Evolutionary conservation across 106 monocot genomes (phyloP), one percentile per base, ranked within the genome.

Genomic region (Dendrobium huoshanense): DNA sequence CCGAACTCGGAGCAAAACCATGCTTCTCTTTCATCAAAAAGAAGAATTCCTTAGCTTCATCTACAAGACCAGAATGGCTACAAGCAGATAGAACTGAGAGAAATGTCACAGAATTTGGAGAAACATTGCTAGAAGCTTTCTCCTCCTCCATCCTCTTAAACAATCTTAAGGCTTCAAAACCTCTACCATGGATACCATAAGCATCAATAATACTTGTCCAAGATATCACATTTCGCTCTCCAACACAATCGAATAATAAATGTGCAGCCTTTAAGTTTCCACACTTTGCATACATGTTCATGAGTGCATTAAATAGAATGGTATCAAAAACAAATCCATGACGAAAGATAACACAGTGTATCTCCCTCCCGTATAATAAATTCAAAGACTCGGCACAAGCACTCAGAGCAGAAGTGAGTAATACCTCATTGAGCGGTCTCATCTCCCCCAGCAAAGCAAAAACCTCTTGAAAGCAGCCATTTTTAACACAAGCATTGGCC

Each of bases 151-250:
- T 84, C 27, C n/a, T 75, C 15, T 73, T 77, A 37, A 87, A 87
- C 82, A 89, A 72, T 20, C 72, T 37, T 7, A 85, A 19, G 9
- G 87, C 87, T 78, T 84, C 85, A 1, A 20, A 3, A 5, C 87
- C 90, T 40, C 56, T 55, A 7, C 90, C 90, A 58, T 85, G 81
- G n/a, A 80, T 76, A 13, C 90, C 83, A 59, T 87, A 85, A 3
- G 87, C 87, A 81, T 87, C 87, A 31, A 90, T 90, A 19, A 87
- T 87, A 73, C 83, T 83, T 0, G 90, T 83, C 90, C 90, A 87
- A 9, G 87, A 87, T 64, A 87, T 81, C 16, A 87, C 87, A 65
- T 81, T 77, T 44, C 85, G 87, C 22, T 41, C 27, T 4, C 9
- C 40, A 11, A 81, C 85, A 16, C 17, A 64, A 67, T 70, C 33